These are phyloP conservation scores for Hura crepitans DNA, from an alignment of 441 rosid genomes.

Conservation along the genomic window DNA sequence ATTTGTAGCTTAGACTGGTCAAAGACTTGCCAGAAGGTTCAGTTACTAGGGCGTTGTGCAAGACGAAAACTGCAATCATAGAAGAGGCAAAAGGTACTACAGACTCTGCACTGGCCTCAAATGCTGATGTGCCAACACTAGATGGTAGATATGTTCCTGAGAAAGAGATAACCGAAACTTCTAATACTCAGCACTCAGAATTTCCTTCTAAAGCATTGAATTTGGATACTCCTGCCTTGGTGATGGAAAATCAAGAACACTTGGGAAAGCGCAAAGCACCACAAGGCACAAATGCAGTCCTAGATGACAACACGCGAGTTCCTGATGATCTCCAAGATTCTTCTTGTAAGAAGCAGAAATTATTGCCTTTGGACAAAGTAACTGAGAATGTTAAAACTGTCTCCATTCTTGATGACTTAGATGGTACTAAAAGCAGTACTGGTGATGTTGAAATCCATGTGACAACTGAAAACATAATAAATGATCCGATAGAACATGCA, in stretches of 20 bases:
- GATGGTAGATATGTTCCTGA: slow-evolving; percentile 26
- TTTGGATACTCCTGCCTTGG: slow-evolving; percentile 25
- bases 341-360: slow-evolving; percentile 46
- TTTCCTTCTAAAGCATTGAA: slow-evolving; percentile 25
- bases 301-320: slow-evolving; percentile 21
- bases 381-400: slow-evolving; percentile 28
- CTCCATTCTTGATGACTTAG: slow-evolving; percentile 8
- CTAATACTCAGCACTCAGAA: slow-evolving; percentile 27
- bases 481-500: neutral
- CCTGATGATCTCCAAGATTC: slow-evolving; percentile 32
- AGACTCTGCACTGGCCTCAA: slow-evolving; percentile 10
- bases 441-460: too few species aligned
- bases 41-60: slow-evolving; percentile 18
- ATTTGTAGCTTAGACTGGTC: slow-evolving; percentile 48
- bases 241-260: slow-evolving; percentile 26
- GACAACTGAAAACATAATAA: too few species aligned
- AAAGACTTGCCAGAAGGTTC: slow-evolving; percentile 39
- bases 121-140: slow-evolving; percentile 30
- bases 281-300: slow-evolving; percentile 20
- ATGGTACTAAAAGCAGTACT: too few species aligned
- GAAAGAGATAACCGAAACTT: slow-evolving; percentile 27
- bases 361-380: slow-evolving; percentile 28
- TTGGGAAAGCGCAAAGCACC: slow-evolving; percentile 43
- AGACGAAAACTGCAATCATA: slow-evolving; percentile 23
- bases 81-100: slow-evolving; percentile 27